Evolutionary conservation across 257 asterid species (phyloP).

Genomic region (Penstemon eatonii): DNA sequence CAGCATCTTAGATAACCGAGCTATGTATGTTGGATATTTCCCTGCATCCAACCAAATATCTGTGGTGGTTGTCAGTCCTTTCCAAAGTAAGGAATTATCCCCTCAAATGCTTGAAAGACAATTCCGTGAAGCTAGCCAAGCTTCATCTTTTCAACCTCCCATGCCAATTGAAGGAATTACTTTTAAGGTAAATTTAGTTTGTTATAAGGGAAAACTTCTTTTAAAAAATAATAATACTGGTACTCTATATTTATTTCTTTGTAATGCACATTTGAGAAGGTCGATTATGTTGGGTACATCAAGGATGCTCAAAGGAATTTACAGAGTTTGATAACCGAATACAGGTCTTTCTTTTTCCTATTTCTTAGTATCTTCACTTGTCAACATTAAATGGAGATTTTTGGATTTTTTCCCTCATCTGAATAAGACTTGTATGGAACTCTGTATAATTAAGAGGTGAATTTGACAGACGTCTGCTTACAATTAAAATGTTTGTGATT

Average conservation of each 20-base stretch:
- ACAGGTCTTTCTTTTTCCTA: conserved; percentile 52
- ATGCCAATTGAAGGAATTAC: conserved; percentile 49
- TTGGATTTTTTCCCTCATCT: conserved; percentile 21
- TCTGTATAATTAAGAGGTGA: conserved; percentile 15
- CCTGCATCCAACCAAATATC: conserved; percentile 70
- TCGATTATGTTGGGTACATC: conserved; percentile 70
- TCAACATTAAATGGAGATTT: conserved; percentile 19
- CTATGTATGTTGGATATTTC: conserved; percentile 77
- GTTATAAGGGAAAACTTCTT: conserved; percentile 4
- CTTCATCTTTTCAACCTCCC: conserved; percentile 52
- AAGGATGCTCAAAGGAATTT: conserved; percentile 83
- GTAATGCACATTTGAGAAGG: conserved; percentile 43
- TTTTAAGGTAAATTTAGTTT: conserved; percentile 62
- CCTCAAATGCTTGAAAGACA: conserved; percentile 85
- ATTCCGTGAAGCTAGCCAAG: conserved; percentile 80
- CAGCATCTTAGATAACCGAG: conserved; percentile 90
- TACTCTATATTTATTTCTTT: conserved; percentile 25
- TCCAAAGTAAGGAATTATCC: conserved; percentile 84
- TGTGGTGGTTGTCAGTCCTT: conserved; percentile 87
- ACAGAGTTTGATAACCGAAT: conserved; percentile 69
- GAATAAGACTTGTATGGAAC: conserved; percentile 13
- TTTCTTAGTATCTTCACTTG: conserved; percentile 26
- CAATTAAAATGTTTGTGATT: conserved; percentile 4
- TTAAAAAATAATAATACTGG: background rate
- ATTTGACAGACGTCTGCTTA: conserved; percentile 12